Percentiles rank a stretch among this genome's conserved stretches.
phyloP scores from a whole-genome alignment of 2,329 filamentous ascomycete genomes.

The Fusarium dlaminii region DNA sequence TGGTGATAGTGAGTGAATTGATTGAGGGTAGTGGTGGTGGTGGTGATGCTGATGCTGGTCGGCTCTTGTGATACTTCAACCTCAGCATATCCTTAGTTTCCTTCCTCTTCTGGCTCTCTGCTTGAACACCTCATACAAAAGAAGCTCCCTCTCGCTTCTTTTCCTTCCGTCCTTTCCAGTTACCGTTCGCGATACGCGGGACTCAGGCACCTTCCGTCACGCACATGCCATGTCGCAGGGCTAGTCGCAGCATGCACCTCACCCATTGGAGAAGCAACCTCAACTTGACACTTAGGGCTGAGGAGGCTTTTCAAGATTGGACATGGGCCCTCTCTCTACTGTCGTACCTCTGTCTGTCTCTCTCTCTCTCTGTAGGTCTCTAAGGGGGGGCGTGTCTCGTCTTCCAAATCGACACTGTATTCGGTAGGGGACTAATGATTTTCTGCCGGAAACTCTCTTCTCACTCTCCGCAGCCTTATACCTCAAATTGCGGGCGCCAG shows the following conservation, averaged over 20 bases:
- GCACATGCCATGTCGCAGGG: constrained; percentile 31
- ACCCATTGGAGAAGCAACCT: constrained; percentile 32
- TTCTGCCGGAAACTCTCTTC: not conserved
- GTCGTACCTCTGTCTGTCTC: not conserved
- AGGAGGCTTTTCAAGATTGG: constrained; percentile 15
- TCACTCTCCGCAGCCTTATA: constrained; percentile 12
- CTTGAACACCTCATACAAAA: not conserved
- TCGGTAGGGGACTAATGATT: not conserved
- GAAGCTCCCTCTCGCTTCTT: constrained; percentile 20
- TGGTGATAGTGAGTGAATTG: not conserved
- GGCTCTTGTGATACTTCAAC: constrained; percentile 27
- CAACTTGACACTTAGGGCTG: constrained; percentile 34
- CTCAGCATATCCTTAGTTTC: constrained; percentile 13
- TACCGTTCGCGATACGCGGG: constrained; percentile 33
- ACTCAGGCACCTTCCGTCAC: constrained; percentile 27
- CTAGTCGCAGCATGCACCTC: constrained; percentile 37
- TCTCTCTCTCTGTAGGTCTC: not conserved
- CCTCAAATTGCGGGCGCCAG: constrained; percentile 12
- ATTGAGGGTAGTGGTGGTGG: not conserved
- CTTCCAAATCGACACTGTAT: constrained; percentile 22
- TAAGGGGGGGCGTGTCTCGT: not conserved
- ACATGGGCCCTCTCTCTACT: not conserved
- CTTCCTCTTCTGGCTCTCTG: constrained; percentile 30
- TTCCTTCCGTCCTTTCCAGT: constrained; percentile 31
- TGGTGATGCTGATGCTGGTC: not conserved